Evolutionary conservation across 2,329 filamentous ascomycete species (phyloP).

Genomic region (Hypocreales sp.): DNA sequence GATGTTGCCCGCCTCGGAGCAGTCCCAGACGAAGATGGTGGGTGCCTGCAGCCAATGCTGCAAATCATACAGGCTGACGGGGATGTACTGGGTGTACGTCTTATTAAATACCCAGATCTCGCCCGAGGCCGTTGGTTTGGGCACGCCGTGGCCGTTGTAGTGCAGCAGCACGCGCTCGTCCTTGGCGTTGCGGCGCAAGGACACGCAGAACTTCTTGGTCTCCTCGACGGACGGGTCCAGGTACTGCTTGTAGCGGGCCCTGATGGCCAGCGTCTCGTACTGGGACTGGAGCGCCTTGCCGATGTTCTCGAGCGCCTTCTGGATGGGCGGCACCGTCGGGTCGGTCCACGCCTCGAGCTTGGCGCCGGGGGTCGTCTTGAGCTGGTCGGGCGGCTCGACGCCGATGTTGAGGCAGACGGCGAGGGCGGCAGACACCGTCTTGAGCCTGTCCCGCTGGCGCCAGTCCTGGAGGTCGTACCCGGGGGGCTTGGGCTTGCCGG

Average conservation of each 20-base stretch:
- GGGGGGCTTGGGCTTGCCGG: conserved; percentile 65
- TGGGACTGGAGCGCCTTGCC: conserved; percentile 92
- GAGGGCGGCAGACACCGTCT: conserved; percentile 89
- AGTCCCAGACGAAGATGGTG: conserved; percentile 95
- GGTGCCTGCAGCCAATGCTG: conserved; percentile 93
- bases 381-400: conserved; percentile 90
- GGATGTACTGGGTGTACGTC: conserved; percentile 97
- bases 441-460: conserved; percentile 91
- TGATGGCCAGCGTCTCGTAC: conserved; percentile 86
- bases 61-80: conserved; percentile 85
- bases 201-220: conserved; percentile 90
- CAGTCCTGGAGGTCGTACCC: conserved; percentile 67
- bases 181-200: conserved; percentile 79
- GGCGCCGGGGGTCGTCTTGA: conserved; percentile 86
- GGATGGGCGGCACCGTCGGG: conserved; percentile 62
- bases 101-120: conserved; percentile 99
- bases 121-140: conserved; percentile 84
- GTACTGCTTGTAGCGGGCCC: conserved; percentile 96
- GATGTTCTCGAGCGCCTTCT: conserved; percentile 84
- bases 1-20: conserved; percentile 91
- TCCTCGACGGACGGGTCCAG: conserved; percentile 94
- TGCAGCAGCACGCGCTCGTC: conserved; percentile 95
- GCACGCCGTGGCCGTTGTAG: conserved; percentile 96
- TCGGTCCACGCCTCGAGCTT: conserved; percentile 97
- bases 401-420: conserved; percentile 94